Evolutionary conservation across 441 rosid species (phyloP).

Genomic region (Adansonia madagascariensis): DNA sequence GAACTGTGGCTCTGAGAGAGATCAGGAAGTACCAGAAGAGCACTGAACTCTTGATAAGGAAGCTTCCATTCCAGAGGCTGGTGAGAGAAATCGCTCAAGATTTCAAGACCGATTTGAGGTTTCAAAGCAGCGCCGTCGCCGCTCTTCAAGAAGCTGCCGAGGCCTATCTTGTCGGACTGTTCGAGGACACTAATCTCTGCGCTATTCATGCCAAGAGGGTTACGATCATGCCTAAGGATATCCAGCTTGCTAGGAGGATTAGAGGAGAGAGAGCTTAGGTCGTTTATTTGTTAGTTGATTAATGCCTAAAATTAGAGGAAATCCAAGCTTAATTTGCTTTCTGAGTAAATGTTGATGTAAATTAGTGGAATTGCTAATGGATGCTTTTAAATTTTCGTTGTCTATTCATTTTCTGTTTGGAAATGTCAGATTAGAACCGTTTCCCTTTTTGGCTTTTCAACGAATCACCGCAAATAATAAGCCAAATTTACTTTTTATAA

Average conservation of each 20-base stretch:
- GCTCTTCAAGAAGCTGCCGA: constrained; percentile 49
- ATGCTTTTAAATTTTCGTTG: neutral
- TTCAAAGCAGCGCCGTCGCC: constrained; percentile 58
- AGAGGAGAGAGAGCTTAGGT: constrained; percentile 65
- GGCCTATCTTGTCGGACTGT: constrained; percentile 56
- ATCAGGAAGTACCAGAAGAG: constrained; percentile 53
- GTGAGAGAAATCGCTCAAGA: constrained; percentile 67
- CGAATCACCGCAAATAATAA: too few species aligned
- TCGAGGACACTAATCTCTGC: constrained; percentile 59
- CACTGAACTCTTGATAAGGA: constrained; percentile 56
- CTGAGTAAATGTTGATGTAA: neutral
- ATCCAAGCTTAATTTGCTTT: neutral
- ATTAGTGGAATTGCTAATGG: neutral
- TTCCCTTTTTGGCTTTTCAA: too few species aligned
- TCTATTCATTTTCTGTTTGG: too few species aligned
- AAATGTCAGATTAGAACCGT: neutral
- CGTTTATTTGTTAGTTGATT: neutral
- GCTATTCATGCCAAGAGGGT: constrained; percentile 53
- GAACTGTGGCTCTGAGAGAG: constrained; percentile 61
- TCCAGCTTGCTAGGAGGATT: constrained; percentile 58
- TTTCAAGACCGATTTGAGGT: constrained; percentile 59
- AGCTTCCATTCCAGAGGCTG: constrained; percentile 59
- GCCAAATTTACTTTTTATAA: too few species aligned
- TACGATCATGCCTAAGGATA: constrained; percentile 64
- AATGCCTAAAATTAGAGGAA: neutral